These are phyloP conservation scores for Closterium sp. DNA, from an alignment of 139 green algal genomes.

Conservation along the genomic window DNA sequence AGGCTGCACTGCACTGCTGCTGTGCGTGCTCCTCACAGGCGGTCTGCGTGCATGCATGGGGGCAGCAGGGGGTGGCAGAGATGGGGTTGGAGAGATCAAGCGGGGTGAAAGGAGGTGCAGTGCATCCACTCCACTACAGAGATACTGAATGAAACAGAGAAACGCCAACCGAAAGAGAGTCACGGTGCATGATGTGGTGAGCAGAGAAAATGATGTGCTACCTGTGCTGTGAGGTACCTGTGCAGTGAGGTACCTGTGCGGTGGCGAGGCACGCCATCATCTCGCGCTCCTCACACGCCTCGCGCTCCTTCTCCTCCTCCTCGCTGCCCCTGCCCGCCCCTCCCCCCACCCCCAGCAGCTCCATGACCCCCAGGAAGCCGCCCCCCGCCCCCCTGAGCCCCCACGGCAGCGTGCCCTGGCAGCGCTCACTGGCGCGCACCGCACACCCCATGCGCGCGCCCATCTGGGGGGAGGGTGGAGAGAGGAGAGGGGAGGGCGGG, in stretches of 20 bases:
- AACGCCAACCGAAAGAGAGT: too few relatives aligned
- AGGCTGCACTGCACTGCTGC: background rate
- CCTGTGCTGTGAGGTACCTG: too few relatives aligned
- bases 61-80: too few relatives aligned
- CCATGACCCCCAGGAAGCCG: background rate
- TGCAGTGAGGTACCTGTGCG: background rate
- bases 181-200: too few relatives aligned
- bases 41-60: background rate
- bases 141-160: too few relatives aligned
- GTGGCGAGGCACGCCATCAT: slow-evolving; percentile 5
- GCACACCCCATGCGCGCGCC: background rate
- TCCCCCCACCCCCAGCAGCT: background rate
- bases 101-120: too few relatives aligned
- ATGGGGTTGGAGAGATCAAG: too few relatives aligned
- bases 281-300: slow-evolving; percentile 4
- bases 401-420: background rate
- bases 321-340: background rate
- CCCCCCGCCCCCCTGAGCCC: background rate
- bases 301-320: background rate
- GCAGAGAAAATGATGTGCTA: too few relatives aligned
- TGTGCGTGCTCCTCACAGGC: background rate
- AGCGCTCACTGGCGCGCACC: background rate
- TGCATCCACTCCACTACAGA: too few relatives aligned
- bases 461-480: background rate
- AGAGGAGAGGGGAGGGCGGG: background rate